Evolutionary conservation across 441 rosid genomes (phyloP), one percentile per base, ranked within the genome.

Genomic region (Populus hybrid): DNA sequence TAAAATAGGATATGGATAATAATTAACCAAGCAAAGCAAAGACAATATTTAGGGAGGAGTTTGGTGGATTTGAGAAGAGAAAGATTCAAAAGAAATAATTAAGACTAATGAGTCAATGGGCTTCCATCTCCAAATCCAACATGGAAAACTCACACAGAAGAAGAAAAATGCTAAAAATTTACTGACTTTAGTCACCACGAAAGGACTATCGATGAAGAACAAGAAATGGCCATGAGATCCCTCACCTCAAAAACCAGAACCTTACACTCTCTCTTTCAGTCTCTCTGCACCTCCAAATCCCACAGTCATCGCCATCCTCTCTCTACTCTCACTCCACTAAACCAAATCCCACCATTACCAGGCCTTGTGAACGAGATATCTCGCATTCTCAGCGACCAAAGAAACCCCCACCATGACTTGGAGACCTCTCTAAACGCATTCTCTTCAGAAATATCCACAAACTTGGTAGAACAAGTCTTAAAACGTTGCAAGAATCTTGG

Each of bases 401-500:
- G 96, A 10, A 88, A 76, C 82, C 97, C 97, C 9, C 92, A 89
- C 76, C 93, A 92, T 70, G 97, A 95, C 77, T 86, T 95, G 56
- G 92, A 93, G 67, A 85, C 64, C 85, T 85, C 90, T 70, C 96
- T 89, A 8, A 64, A 16, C 45, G 0, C 81, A 24, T 91, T 84
- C 88, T 84, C 93, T 67, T 76, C 94, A 0, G 83, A 56, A 26
- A 59, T 95, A 2, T 91, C 97, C 29, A 24, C 93, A 4, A 81
- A 86, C 79, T 78, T 91, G 4, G 94, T 92, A 42, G 97, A 93
- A 74, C 94, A 95, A 74, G 97, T 93, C 53, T 82, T 95, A 75
- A 95, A 93, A 53, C 93, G 97, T 75, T 93, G 97, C 87, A 91
- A 89, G 79, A 89, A 91, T 76, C 95, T 93, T 35, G 96, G 96